A percentile compares a stretch with the other conserved stretches of the same genome.
Evolutionary conservation across 179 eudicot species (phyloP).

Genomic region (Beta macrorhiza): DNA sequence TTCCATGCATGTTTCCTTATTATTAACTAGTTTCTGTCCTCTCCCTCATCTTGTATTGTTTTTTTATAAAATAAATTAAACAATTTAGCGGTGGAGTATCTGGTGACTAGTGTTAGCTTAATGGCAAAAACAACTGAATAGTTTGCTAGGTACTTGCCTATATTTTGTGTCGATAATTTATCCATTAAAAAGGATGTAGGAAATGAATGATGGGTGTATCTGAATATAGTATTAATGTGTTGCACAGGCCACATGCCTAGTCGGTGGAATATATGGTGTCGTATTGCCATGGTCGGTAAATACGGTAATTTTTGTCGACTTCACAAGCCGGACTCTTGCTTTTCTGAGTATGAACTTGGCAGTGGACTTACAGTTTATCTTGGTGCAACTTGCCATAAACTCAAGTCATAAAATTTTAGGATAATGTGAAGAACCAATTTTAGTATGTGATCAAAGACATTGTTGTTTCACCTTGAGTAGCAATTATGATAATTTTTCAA

Average conservation of each 20-base stretch:
- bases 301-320: not conserved
- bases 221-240: not conserved
- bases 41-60: not conserved
- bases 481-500: not conserved
- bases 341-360: not conserved
- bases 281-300: not conserved
- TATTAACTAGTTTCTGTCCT: not conserved
- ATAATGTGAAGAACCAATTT: not conserved
- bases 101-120: not conserved
- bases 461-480: not conserved
- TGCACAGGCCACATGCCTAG: constrained; percentile 16
- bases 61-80: not conserved
- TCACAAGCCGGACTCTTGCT: not conserved
- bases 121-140: not conserved
- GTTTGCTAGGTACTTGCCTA: not conserved
- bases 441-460: no score
- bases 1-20: no score
- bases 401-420: not conserved
- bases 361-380: not conserved
- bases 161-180: not conserved
- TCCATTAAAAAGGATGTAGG: not conserved
- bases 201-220: not conserved
- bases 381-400: not conserved
- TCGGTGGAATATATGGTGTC: not conserved
- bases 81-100: not conserved